Conservation (phyloP, 371 early-diverging fungal genomes). For the Mortierella sp. region DNA sequence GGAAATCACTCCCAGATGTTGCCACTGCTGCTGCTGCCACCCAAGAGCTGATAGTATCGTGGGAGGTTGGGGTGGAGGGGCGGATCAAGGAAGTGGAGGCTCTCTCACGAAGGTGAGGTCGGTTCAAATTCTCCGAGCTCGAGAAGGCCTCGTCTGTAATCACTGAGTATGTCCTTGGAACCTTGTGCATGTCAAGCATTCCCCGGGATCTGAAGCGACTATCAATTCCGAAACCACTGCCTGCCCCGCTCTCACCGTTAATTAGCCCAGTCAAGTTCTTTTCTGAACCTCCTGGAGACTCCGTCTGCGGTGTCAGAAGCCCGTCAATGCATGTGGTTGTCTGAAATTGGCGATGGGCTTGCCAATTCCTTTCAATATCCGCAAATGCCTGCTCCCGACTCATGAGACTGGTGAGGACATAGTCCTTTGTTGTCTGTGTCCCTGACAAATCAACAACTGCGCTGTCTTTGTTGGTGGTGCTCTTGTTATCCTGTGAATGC, state of each 20-base stretch:
- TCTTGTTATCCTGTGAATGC: not conserved
- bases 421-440: conserved; percentile 25
- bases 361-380: conserved; percentile 45
- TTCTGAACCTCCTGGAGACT: conserved; percentile 8
- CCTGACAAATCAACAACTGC: not conserved
- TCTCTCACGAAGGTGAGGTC: not conserved
- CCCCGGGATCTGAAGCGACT: not conserved
- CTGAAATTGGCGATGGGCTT: conserved; percentile 18
- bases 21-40: not conserved
- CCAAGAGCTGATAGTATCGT: not conserved
- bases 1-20: not conserved
- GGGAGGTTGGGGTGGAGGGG: not conserved
- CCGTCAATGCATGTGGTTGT: conserved; percentile 5
- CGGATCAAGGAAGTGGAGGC: conserved; percentile 6
- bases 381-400: conserved; percentile 52
- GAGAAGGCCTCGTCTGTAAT: conserved; percentile 38
- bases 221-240: not conserved
- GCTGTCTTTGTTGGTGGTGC: not conserved
- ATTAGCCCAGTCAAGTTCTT: not conserved
- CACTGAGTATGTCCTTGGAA: conserved; percentile 42
- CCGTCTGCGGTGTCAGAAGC: conserved; percentile 15
- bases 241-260: not conserved
- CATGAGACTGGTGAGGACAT: conserved; percentile 55
- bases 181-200: conserved; percentile 21
- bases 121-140: conserved; percentile 30